Base-by-base conservation (phyloP, 441 rosid genomes). In the Syzygium malaccense region DNA sequence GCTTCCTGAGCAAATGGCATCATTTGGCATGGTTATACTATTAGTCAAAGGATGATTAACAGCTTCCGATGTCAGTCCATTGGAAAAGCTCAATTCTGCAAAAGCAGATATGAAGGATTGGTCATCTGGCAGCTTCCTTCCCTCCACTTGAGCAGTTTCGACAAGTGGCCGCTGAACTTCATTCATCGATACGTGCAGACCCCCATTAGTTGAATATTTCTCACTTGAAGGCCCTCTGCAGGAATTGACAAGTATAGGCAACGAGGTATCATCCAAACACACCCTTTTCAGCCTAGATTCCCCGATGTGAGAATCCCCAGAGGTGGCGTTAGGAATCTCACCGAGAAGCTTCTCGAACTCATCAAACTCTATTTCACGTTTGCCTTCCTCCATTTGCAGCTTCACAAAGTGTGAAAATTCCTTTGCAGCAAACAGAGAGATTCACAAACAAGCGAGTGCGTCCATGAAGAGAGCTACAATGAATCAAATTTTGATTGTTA, bases 291-390 rank as follows among this genome's bases (percentile, higher is more conserved):
- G 85, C 85, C 88, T 89, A 88, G 90, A 90, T 87, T 92, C 95
- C 85, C 93, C 94, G 56, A 91, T 88, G 62, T 92, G 93, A 17
- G 92, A 89, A 89, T 91, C 93, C 85, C 93, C 96, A 56, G 95
- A 93, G 86, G 96, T 97, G 86, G 95, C 95, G 89, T 93, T 94
- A 1, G 99, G 99, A 90, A 96, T 95, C 94, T 96, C 99, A 41
- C 97, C 93, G 3, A 97, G 95, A 92, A 97, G 96, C 92, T 91
- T 95, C 90, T 96, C 99, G 57, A 96, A 88, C 89, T 97, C 99
- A 92, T 96, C 99, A 30, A 90, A 93, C 90, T 94, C 98, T 80
- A 88, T 58, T 88, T 94, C 97, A 88, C 90, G 88, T 92, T 92
- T 94, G 88, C 91, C 88, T 68, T 92, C 94, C 89, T 93, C 96